Conservation (phyloP, 2,329 filamentous ascomycete genomes). For the Claviceps lovelessii region DNA sequence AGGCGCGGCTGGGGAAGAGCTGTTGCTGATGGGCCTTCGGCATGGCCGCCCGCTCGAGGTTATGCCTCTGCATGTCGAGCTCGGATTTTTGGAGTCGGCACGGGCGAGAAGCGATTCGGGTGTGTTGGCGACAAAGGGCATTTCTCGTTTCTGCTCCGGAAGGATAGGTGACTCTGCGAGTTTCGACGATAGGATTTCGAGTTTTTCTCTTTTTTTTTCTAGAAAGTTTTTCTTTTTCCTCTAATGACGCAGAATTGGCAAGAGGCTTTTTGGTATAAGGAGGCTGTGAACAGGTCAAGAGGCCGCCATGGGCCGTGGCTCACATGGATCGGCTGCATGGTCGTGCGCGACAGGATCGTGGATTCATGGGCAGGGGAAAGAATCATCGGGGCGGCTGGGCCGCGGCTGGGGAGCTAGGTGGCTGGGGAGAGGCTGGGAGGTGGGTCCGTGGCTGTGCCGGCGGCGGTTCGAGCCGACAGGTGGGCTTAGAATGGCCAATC, state of each 20-base stretch:
- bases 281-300: not conserved
- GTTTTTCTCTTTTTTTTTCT: too few species aligned
- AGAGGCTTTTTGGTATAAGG: not conserved
- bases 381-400: not conserved
- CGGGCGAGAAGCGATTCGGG: conserved; percentile 69
- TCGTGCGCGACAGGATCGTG: not conserved
- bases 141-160: conserved; percentile 6
- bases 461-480: not conserved
- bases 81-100: conserved; percentile 71
- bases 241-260: not conserved
- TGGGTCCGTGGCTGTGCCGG: not conserved
- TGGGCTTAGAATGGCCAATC: too few species aligned
- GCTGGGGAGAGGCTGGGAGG: not conserved
- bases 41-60: conserved; percentile 73
- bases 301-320: not conserved
- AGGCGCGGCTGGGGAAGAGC: conserved; percentile 15
- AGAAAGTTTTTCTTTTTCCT: too few species aligned
- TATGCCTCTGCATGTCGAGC: conserved; percentile 76
- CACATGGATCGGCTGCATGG: not conserved
- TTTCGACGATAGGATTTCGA: too few species aligned
- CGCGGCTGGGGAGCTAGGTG: not conserved
- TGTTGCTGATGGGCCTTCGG: conserved; percentile 45
- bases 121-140: conserved; percentile 39
- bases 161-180: not conserved
- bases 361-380: not conserved